Percentiles rank a stretch among this genome's conserved stretches.
These are phyloP conservation scores for Sungouiozyma intestinalis DNA, from an alignment of 805 yeast genomes.

Conservation along the genomic window DNA sequence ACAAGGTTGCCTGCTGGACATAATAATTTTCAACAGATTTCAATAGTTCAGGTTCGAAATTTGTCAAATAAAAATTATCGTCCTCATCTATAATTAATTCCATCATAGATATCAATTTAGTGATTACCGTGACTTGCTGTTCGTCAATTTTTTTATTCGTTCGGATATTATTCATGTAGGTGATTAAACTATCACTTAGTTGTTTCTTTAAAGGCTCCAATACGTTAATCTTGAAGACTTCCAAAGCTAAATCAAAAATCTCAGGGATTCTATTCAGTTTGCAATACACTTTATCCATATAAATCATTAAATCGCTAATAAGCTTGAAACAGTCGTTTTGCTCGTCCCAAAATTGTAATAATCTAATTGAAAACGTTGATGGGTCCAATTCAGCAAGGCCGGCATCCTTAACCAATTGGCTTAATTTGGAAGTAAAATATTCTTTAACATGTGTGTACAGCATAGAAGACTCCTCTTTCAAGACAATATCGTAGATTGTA, in stretches of 20 bases:
- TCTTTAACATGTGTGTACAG: constrained; percentile 8
- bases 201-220: constrained; percentile 39
- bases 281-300: constrained; percentile 76
- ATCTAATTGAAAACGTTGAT: constrained; percentile 30
- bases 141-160: background rate
- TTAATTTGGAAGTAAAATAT: constrained; percentile 9
- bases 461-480: constrained; percentile 24
- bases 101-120: constrained; percentile 57
- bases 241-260: constrained; percentile 65
- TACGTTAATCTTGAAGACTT: constrained; percentile 51
- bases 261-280: constrained; percentile 53
- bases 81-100: constrained; percentile 51
- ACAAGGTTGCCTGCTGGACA: constrained; percentile 35
- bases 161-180: constrained; percentile 21
- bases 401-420: background rate
- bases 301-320: constrained; percentile 77
- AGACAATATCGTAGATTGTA: constrained; percentile 64
- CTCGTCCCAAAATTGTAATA: constrained; percentile 48
- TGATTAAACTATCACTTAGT: constrained; percentile 40
- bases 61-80: constrained; percentile 52
- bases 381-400: constrained; percentile 1
- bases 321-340: constrained; percentile 64
- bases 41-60: constrained; percentile 59
- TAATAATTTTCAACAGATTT: constrained; percentile 48
- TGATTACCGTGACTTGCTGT: constrained; percentile 36